Base-by-base conservation (phyloP, 306 rosid genomes). In the Prunus mira region DNA sequence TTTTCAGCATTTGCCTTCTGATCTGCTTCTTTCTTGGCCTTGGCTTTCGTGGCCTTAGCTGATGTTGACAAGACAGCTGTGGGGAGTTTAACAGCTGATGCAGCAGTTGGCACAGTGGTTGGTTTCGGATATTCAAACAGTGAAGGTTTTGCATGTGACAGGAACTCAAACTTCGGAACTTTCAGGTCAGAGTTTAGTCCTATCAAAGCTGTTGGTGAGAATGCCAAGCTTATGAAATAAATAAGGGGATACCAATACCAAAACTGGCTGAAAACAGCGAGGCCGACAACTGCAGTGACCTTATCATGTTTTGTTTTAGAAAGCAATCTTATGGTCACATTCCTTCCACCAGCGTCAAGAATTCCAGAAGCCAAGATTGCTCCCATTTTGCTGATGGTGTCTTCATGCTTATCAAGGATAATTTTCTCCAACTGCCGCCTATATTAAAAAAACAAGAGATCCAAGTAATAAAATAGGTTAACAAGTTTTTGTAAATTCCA, bases 351-450 rank as follows among this genome's bases (percentile, higher is more conserved):
- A 11, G 98, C 98, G 83, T 95, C 97, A 79, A 95, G 96, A 82
- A 95, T 92, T 84, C 98, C 97, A 4, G 98, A 87, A 58, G 98
- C 98, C 84, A 95, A 88, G 72, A 95, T 95, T 67, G 98, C 98
- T 71, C 97, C 98, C 98, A 95, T 95, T 87, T 95, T 95, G 92
- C 98, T 92, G 97, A 95, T 95, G 68, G 98, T 95, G 79, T 95
- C 98, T 80, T 95, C 98, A 65, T 95, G 98, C 92, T 95, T 95
- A 85, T 95, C 98, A 47, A 95, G 86, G 75, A 95, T 95, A 60
- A 92, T 95, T 83, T 92, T 95, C 86, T 95, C 99, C 88, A 95
- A 80, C 77, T 95, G 97, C 22, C 90, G 96, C 92, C 99, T 95
- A 80, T 66, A 69, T 34, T 58, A 32, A 9, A 30, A 63, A 62